Base-by-base conservation (phyloP, 2,329 filamentous ascomycete genomes). In the Ophiobolus disseminans region DNA sequence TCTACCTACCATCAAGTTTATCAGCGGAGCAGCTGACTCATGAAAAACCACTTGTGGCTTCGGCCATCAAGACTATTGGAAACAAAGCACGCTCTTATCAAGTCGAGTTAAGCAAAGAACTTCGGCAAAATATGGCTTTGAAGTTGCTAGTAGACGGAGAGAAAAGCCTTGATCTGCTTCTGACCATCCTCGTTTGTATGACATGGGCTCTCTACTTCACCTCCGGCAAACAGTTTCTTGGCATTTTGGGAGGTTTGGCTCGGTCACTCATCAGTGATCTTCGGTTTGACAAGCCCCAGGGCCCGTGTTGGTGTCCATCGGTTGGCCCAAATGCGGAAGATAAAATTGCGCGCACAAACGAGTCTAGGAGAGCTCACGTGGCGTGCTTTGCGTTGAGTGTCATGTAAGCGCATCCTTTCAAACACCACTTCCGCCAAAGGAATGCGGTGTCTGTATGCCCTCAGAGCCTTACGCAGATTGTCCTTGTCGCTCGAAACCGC, bases 351-450 rank as follows among this genome's bases (percentile, higher is more conserved):
- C 52, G 48, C 8, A 80, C 79, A 0, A 73, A 78, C 48, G 80
- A 83, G 51, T 80, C 82, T 44, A 71, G 77, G 5, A 74, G 82
- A 50, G 76, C 78, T 2, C 69, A 79, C 1, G 61, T 85, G 10
- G 76, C 77, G 1, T 74, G 78, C 17, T 84, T 79, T 66, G 74
- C 73, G 7, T 54, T 79, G 14, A 75, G 62, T 52, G 74, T 73
- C 41, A 62, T 58, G 74, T 77, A 60, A 50, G 63, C n/a, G n/a
- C n/a, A n/a, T n/a, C n/a, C n/a, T n/a, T n/a, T n/a, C n/a, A n/a
- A n/a, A n/a, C n/a, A n/a, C n/a, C n/a, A n/a, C n/a, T n/a, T n/a
- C n/a, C n/a, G n/a, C n/a, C n/a, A n/a, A n/a, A n/a, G n/a, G n/a
- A n/a, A n/a, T n/a, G n/a, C n/a, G n/a, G n/a, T n/a, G n/a, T n/a